phyloP scores from a whole-genome alignment of 495 filamentous ascomycete species.

The Neurospora sp. region DNA sequence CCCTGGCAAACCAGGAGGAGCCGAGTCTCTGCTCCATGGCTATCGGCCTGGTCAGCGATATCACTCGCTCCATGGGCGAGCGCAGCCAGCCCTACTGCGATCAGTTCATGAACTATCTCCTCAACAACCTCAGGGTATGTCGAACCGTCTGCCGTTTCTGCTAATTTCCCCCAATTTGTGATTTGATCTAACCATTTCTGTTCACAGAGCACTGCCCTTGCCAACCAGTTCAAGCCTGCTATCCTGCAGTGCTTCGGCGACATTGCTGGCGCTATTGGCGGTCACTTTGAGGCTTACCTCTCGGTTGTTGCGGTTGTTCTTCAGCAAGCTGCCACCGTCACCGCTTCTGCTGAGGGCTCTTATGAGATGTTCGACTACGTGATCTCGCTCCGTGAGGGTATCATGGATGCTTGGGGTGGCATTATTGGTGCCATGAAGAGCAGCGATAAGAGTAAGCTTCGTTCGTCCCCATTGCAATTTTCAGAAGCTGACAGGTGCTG shows the following conservation, averaged over 20 bases:
- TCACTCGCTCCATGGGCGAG: conserved; percentile 81
- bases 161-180: too few species aligned
- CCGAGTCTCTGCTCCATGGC: conserved; percentile 90
- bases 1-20: conserved; percentile 90
- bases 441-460: conserved; percentile 56
- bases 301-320: conserved; percentile 85
- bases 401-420: conserved; percentile 98
- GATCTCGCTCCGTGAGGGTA: conserved; percentile 85
- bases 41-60: conserved; percentile 92
- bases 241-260: conserved; percentile 97
- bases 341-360: conserved; percentile 54
- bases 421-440: conserved; percentile 87
- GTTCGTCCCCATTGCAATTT: not conserved
- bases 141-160: too few species aligned
- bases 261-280: conserved; percentile 90
- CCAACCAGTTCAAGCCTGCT: conserved; percentile 95
- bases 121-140: conserved; percentile 61
- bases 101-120: conserved; percentile 90
- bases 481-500: not conserved
- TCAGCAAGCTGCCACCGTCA: conserved; percentile 80
- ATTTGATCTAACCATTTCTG: too few species aligned
- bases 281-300: conserved; percentile 85
- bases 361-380: conserved; percentile 96
- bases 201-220: conserved; percentile 48
- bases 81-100: conserved; percentile 91